Conservation (phyloP, 352 stramenopile species). For the Phytophthora cryptogea region DNA sequence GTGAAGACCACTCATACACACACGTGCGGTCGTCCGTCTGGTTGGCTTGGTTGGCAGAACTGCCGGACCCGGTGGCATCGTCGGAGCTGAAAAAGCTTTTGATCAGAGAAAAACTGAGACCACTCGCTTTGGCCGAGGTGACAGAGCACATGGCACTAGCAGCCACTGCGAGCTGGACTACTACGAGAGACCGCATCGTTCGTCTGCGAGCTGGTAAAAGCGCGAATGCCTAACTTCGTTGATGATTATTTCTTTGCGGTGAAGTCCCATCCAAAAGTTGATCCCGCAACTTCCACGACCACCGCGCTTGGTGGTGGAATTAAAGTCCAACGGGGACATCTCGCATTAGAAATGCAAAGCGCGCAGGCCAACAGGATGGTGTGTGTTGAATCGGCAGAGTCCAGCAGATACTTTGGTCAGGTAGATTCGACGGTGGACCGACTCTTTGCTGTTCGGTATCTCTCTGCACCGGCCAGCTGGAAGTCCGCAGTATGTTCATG, state of each 20-base stretch:
- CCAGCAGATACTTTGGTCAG: not conserved
- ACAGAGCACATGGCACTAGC: constrained; percentile 24
- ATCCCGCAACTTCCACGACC: constrained; percentile 5
- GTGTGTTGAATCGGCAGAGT: constrained; percentile 5
- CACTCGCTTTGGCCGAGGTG: constrained; percentile 11
- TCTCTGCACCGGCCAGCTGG: too few relatives aligned
- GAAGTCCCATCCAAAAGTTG: constrained; percentile 17
- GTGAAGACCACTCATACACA: constrained; percentile 37
- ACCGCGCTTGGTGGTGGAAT: not conserved
- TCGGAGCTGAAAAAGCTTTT: constrained; percentile 33
- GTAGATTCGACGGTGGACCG: not conserved
- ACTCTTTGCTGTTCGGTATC: not conserved
- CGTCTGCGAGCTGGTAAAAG: constrained; percentile 24
- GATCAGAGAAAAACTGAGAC: constrained; percentile 12
- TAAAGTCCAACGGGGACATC: not conserved
- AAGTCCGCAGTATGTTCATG: not conserved
- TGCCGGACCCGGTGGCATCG: constrained; percentile 20
- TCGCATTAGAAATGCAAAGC: constrained; percentile 22
- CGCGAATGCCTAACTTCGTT: constrained; percentile 11
- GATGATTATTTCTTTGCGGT: constrained; percentile 2
- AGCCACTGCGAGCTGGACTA: constrained; percentile 19
- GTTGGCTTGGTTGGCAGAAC: constrained; percentile 4
- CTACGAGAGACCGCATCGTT: constrained; percentile 13
- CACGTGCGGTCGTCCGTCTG: constrained; percentile 42
- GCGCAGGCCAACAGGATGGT: constrained; percentile 16